Base-by-base conservation (phyloP, 2,329 filamentous ascomycete genomes). In the Curvularia sp. region DNA sequence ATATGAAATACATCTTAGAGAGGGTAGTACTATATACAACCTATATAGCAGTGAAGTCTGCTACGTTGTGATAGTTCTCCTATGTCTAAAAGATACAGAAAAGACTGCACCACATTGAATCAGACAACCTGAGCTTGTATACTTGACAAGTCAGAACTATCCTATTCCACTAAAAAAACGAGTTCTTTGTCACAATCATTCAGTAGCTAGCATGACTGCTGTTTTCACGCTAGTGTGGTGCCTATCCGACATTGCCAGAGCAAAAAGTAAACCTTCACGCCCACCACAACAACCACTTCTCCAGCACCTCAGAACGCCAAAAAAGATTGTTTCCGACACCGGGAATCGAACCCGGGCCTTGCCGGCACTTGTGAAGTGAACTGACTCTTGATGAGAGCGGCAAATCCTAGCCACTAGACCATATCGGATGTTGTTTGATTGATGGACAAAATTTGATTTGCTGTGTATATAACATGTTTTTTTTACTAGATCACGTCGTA, bases 321-420 rank as follows among this genome's bases (percentile, higher is more conserved):
- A 60, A 54, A 43, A 39, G 23, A 3, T 5, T 4, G 7, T 36
- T 60, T 60, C 58, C 58, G 58, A 60, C 58, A 60, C 58, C 58
- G 58, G 58, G 58, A 60, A 60, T 57, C 51, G 57, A 56, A 60
- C 54, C 54, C 57, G 57, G 58, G 58, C 59, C 55, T 56, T 59
- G 52, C 56, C 55, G 60, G 57, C 49, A 57, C 54, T 53, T 46
- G 30, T n/a, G 42, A 39, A 53, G 54, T 53, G 57, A 46, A 43
- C 42, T 49, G 7, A 57, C 53, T 59, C 57, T 59, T 27, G 13
- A 52, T 59, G 57, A 59, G 57, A 59, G 57, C 57, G 57, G 57
- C 57, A 59, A 59, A 59, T 59, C 53, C 53, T 59, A 57, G 57
- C 53, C 57, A 57, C 53, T 59, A 59, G 53, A 59, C 57, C 53